Conservation (phyloP, 352 stramenopile genomes). For the Halophytophthora batemanensis region DNA sequence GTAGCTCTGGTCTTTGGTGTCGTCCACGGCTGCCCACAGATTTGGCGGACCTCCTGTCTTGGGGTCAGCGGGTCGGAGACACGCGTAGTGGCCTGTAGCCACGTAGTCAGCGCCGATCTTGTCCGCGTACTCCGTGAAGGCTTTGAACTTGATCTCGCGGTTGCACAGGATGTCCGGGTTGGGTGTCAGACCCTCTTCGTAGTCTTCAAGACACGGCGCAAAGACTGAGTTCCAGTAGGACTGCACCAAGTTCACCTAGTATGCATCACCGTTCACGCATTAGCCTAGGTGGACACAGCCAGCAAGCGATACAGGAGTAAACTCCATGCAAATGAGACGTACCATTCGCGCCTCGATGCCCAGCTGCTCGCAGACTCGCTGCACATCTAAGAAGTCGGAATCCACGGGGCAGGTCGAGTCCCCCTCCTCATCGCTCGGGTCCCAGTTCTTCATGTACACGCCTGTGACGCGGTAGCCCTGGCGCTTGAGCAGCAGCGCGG, state of each 20-base stretch:
- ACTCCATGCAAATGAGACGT: background rate
- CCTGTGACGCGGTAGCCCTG: conserved; percentile 92
- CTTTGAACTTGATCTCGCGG: conserved; percentile 98
- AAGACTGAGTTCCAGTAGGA: conserved; percentile 99
- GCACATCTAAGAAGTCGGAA: conserved; percentile 91
- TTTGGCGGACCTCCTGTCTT: conserved; percentile 28
- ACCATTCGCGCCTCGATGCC: conserved; percentile 85
- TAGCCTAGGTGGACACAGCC: background rate
- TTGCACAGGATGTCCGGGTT: conserved; percentile 97
- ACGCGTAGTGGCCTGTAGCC: conserved; percentile 96
- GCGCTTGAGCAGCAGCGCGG: conserved; percentile 88
- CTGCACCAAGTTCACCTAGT: conserved; percentile 89
- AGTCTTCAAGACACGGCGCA: conserved; percentile 93
- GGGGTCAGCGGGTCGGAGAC: conserved; percentile 40
- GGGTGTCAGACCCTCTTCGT: conserved; percentile 81
- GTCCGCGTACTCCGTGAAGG: conserved; percentile 91
- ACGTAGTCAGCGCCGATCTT: conserved; percentile 88
- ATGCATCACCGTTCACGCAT: conserved; percentile 3
- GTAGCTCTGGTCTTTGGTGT: conserved; percentile 96
- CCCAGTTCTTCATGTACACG: conserved; percentile 99
- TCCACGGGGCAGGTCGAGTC: conserved; percentile 82
- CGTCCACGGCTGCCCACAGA: conserved; percentile 85
- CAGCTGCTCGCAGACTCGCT: conserved; percentile 90
- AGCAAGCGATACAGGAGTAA: too few relatives aligned
- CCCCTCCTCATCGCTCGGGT: conserved; percentile 91